These are phyloP conservation scores for Coemansia sp. DNA, from an alignment of 192 early-diverging fungal species.

Conservation along the genomic window DNA sequence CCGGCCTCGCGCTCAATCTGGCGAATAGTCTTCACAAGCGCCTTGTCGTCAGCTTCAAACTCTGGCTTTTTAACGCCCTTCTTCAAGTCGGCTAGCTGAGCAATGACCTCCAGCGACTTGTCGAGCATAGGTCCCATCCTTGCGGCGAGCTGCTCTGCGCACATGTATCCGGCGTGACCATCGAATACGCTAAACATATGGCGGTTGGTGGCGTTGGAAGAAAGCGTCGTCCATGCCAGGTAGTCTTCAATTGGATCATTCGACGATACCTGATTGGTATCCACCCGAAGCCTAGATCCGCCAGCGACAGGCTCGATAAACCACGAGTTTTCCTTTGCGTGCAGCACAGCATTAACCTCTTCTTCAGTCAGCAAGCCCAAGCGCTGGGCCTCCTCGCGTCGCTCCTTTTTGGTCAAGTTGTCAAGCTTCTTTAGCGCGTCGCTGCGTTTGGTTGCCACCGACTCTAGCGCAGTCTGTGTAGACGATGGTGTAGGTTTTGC, in stretches of 20 bases:
- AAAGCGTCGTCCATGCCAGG: slow-evolving; percentile 29
- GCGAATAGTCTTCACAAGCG: slow-evolving; percentile 16
- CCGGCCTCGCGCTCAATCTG: slow-evolving; percentile 33
- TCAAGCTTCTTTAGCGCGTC: slow-evolving; percentile 37
- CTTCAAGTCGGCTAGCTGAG: slow-evolving; percentile 8
- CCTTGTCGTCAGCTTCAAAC: background rate
- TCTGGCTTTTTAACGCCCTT: background rate
- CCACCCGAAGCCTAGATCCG: background rate
- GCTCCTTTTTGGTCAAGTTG: slow-evolving; percentile 15
- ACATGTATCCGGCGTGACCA: slow-evolving; percentile 39
- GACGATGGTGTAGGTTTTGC: background rate
- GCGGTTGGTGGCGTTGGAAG: slow-evolving; percentile 5
- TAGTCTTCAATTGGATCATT: slow-evolving; percentile 58
- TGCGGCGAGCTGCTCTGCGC: slow-evolving; percentile 37
- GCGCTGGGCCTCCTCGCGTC: slow-evolving; percentile 23
- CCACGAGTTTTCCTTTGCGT: slow-evolving; percentile 43
- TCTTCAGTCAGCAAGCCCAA: slow-evolving; percentile 37
- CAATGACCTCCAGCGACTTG: slow-evolving; percentile 16
- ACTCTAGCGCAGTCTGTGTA: slow-evolving; percentile 29
- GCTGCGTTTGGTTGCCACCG: slow-evolving; percentile 35
- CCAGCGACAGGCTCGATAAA: background rate
- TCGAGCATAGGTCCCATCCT: slow-evolving; percentile 51
- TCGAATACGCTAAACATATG: slow-evolving; percentile 50
- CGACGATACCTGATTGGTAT: slow-evolving; percentile 53
- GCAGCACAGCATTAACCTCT: slow-evolving; percentile 46